Evolutionary conservation across 192 early-diverging fungal species (phyloP).

Genomic region (Chytriomyces sp.): DNA sequence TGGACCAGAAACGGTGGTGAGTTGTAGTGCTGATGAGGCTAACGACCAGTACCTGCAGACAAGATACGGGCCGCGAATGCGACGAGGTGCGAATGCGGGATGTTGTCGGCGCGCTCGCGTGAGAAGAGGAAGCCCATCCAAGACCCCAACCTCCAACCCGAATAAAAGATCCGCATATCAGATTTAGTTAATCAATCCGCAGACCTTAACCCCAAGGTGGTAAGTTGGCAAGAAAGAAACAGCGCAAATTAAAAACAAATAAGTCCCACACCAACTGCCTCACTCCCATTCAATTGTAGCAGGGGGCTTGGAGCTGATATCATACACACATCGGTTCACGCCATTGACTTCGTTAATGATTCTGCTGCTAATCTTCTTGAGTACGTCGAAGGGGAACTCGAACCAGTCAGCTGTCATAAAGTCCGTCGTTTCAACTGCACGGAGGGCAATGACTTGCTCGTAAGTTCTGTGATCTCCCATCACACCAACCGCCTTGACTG

Average conservation of each 20-base stretch:
- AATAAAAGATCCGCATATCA: no score
- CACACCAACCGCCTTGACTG: conserved; percentile 94
- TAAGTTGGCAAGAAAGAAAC: not conserved
- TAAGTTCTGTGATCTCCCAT: conserved; percentile 99
- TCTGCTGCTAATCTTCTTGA: conserved; percentile 90
- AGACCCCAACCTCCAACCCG: no score
- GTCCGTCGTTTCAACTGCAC: conserved; percentile 91
- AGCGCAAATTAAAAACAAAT: not conserved
- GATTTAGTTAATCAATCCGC: no score
- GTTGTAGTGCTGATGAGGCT: no score
- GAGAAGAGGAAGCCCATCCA: no score
- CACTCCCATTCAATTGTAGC: conserved; percentile 99
- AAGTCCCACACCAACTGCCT: conserved; percentile 11
- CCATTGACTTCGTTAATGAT: conserved; percentile 99
- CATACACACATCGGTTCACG: conserved; percentile 97
- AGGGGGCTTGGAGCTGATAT: conserved; percentile 96
- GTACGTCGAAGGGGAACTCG: conserved; percentile 81
- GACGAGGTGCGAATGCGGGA: no score
- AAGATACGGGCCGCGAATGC: no score
- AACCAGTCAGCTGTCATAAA: conserved; percentile 99
- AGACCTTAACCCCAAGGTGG: no score
- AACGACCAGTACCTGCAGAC: no score
- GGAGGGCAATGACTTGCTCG: conserved; percentile 96
- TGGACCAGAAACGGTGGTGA: no score
- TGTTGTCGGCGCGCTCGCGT: no score